These are phyloP conservation scores for Cornus kousa DNA, from an alignment of 148 eudicot species.

Conservation along the genomic window DNA sequence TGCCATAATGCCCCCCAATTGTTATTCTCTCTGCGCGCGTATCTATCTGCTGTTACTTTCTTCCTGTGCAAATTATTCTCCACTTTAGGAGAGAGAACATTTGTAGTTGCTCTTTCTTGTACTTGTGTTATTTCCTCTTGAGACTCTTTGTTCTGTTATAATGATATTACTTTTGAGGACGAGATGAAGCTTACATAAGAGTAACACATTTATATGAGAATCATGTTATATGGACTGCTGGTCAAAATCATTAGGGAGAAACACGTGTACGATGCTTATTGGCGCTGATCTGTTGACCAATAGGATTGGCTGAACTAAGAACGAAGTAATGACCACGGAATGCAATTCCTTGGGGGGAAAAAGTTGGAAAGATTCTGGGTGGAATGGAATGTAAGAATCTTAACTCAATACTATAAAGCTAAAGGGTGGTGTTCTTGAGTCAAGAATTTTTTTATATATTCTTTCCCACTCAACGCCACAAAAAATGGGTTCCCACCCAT, in stretches of 20 bases:
- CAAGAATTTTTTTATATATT: slow-evolving; percentile 42
- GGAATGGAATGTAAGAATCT: slow-evolving; percentile 62
- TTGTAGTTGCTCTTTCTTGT: slow-evolving; percentile 35
- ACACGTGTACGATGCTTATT: slow-evolving; percentile 25
- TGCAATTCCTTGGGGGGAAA: slow-evolving; percentile 51
- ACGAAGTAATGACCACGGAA: slow-evolving; percentile 75
- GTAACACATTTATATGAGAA: slow-evolving; percentile 4
- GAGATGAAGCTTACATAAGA: slow-evolving; percentile 11
- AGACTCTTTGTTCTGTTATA: slow-evolving; percentile 16
- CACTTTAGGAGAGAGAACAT: slow-evolving; percentile 18
- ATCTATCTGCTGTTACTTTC: not conserved
- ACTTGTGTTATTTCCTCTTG: slow-evolving; percentile 41
- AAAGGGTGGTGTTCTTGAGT: slow-evolving; percentile 47
- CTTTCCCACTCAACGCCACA: slow-evolving; percentile 56
- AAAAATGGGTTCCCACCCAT: slow-evolving; percentile 61
- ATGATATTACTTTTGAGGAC: slow-evolving; percentile 15
- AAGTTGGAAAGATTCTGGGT: slow-evolving; percentile 22
- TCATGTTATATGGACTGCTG: slow-evolving; percentile 5
- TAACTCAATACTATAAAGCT: slow-evolving; percentile 40
- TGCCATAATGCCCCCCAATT: slow-evolving; percentile 22
- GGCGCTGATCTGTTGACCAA: slow-evolving; percentile 38
- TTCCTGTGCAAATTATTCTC: slow-evolving; percentile 11
- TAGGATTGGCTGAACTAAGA: slow-evolving; percentile 16
- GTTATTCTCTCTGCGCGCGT: not conserved
- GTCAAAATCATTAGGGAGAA: slow-evolving; percentile 26